phyloP scores from a whole-genome alignment of 495 filamentous ascomycete species.

The Pyronema omphalodes region DNA sequence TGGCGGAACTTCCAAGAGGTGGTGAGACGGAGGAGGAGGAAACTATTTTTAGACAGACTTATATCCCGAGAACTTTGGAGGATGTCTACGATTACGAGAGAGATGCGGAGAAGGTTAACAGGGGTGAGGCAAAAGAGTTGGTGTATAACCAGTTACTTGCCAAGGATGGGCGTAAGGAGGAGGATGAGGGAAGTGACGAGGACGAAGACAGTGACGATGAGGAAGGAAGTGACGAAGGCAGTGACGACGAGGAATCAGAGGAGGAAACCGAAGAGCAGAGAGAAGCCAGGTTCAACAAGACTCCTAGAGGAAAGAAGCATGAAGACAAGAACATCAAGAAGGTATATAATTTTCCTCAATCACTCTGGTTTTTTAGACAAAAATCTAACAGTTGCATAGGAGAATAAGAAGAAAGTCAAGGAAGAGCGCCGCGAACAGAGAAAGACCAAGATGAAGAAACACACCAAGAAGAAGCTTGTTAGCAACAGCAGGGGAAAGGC shows the following conservation, averaged over 20 bases:
- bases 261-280: conserved; percentile 30
- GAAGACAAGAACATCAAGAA: conserved; percentile 81
- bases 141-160: conserved; percentile 65
- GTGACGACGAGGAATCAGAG: conserved; percentile 25
- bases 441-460: conserved; percentile 89
- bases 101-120: conserved; percentile 57
- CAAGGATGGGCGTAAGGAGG: conserved; percentile 6
- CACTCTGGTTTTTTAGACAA: neutral
- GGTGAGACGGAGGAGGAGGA: conserved; percentile 49
- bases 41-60: conserved; percentile 85
- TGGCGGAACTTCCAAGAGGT: conserved; percentile 28
- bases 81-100: conserved; percentile 93
- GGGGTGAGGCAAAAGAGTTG: conserved; percentile 50
- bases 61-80: conserved; percentile 82
- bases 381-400: conserved; percentile 26
- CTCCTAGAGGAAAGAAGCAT: conserved; percentile 71
- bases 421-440: conserved; percentile 83
- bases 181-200: conserved; percentile 26
- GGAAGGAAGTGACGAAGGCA: conserved; percentile 31
- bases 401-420: conserved; percentile 79
- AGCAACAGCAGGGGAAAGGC: conserved; percentile 20
- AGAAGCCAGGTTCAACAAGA: conserved; percentile 37
- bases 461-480: conserved; percentile 70
- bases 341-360: conserved; percentile 23
- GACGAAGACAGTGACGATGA: conserved; percentile 30